phyloP scores from a whole-genome alignment of 2,329 filamentous ascomycete genomes.

The Sclerotinia nivalis region DNA sequence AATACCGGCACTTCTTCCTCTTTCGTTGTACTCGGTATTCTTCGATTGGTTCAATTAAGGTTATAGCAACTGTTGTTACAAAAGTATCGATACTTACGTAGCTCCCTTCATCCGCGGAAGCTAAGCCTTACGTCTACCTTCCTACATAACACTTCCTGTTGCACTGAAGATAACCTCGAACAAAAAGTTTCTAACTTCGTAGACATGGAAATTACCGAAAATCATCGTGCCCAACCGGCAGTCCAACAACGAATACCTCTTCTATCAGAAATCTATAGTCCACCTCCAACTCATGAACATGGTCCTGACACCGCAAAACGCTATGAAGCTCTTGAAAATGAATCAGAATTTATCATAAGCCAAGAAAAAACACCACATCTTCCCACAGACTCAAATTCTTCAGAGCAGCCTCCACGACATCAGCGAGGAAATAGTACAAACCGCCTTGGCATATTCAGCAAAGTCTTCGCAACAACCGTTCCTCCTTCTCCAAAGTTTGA shows the following conservation, averaged over 20 bases:
- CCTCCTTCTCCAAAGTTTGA: constrained; percentile 16
- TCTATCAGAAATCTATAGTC: constrained; percentile 17
- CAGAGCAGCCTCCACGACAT: not conserved
- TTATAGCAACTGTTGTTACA: not conserved
- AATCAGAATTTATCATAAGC: constrained; percentile 13
- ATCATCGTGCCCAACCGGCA: not conserved
- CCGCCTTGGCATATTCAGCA: constrained; percentile 12
- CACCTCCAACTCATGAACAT: constrained; percentile 3
- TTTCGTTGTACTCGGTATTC: not conserved
- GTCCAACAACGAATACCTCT: constrained; percentile 1
- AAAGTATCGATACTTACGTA: not conserved
- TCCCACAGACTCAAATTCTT: not conserved
- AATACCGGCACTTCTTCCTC: not conserved
- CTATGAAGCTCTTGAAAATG: not conserved
- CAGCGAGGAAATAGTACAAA: constrained; percentile 1
- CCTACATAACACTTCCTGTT: not conserved
- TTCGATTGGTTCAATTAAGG: not conserved
- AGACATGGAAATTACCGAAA: not conserved
- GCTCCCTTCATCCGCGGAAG: not conserved
- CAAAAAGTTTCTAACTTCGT: not conserved
- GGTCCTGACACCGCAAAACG: constrained; percentile 17
- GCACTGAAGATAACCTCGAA: not conserved
- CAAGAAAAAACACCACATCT: constrained; percentile 9
- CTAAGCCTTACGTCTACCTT: constrained; percentile 8
- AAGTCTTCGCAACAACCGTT: constrained; percentile 14